These are phyloP conservation scores for Samsoniella hepiali DNA, from an alignment of 2,329 filamentous ascomycete species.

Conservation along the genomic window DNA sequence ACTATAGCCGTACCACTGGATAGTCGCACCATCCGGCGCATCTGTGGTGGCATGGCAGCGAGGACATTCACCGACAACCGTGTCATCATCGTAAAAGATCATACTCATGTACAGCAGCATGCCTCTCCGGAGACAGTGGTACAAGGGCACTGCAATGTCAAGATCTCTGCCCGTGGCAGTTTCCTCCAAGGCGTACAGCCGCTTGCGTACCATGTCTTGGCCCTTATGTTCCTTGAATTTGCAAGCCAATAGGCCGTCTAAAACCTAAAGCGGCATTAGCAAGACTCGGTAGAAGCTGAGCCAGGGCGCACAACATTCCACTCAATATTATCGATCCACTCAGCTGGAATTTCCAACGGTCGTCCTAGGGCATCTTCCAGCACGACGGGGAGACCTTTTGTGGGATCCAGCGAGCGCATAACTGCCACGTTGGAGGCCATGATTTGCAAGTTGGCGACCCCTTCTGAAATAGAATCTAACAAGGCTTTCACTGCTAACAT, in stretches of 20 bases:
- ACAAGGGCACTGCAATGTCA: neutral
- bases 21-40: neutral
- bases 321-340: neutral
- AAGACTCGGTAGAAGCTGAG: neutral
- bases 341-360: neutral
- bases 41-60: neutral
- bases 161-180: neutral
- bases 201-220: neutral
- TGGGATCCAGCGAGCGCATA: neutral
- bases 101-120: constrained; percentile 5
- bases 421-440: neutral
- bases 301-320: neutral
- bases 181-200: neutral
- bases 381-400: neutral
- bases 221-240: neutral
- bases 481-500: neutral
- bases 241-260: neutral
- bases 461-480: neutral
- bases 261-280: neutral
- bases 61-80: neutral
- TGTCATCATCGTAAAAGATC: neutral
- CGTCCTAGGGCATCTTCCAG: constrained; percentile 1
- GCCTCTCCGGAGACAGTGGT: neutral
- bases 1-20: neutral
- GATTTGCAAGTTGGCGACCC: neutral